These are phyloP conservation scores for Apiotrichum brassicae DNA, from an alignment of 1,284 basidiomycete species.

Conservation along the genomic window DNA sequence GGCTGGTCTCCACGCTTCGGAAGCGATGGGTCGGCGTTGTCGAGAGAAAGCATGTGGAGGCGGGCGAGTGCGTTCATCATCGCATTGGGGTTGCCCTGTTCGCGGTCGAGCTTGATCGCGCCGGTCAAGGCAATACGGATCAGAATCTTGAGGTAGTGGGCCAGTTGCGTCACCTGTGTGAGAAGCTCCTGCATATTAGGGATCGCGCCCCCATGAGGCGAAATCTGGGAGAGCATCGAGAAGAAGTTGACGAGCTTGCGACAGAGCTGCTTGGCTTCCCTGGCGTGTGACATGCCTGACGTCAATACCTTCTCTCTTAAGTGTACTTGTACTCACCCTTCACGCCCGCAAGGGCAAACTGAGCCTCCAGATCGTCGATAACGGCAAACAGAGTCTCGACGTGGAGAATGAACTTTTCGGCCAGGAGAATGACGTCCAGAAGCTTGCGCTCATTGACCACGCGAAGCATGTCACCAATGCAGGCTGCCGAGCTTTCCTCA, in stretches of 20 bases:
- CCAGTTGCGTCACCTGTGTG: conserved; percentile 94
- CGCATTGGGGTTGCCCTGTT: conserved; percentile 71
- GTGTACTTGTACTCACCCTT: conserved; percentile 58
- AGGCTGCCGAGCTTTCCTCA: conserved; percentile 97
- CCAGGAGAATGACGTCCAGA: conserved; percentile 93
- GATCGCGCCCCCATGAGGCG: conserved; percentile 25
- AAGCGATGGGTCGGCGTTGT: conserved; percentile 72
- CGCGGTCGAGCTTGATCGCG: conserved; percentile 88
- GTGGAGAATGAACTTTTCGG: conserved; percentile 96
- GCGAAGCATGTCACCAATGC: conserved; percentile 97
- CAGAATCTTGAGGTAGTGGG: conserved; percentile 98
- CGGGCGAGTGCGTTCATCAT: conserved; percentile 87
- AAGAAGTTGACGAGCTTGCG: conserved; percentile 99
- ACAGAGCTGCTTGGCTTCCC: conserved; percentile 97
- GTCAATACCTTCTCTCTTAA: conserved; percentile 5
- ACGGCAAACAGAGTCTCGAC: conserved; percentile 97
- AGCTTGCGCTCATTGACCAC: conserved; percentile 96
- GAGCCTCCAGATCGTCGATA: conserved; percentile 90
- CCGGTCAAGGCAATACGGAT: conserved; percentile 97
- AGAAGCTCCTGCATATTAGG: conserved; percentile 91
- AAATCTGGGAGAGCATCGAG: conserved; percentile 69
- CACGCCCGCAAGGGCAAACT: conserved; percentile 72
- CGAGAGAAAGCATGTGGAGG: conserved; percentile 81
- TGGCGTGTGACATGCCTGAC: conserved; percentile 91
- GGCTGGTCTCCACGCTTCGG: conserved; percentile 48